Conservation (phyloP, 768 basidiomycete genomes). For the Termitomyces sp. region DNA sequence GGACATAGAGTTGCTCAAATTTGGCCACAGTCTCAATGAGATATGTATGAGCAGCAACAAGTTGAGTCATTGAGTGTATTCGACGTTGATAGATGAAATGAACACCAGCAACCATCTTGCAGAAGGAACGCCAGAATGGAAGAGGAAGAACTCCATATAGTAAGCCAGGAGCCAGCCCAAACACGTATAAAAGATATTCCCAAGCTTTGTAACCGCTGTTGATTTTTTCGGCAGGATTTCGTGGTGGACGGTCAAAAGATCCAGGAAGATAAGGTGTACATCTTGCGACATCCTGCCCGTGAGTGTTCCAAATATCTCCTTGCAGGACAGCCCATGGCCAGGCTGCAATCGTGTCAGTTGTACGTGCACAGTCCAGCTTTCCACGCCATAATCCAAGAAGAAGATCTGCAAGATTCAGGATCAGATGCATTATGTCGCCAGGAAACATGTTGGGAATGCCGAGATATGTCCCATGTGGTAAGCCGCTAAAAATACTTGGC, state of each 20-base stretch:
- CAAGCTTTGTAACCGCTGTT: conserved; percentile 30
- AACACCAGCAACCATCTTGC: background rate
- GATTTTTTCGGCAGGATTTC: conserved; percentile 41
- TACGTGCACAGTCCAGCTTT: conserved; percentile 18
- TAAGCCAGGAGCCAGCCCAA: background rate
- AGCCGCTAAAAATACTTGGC: no score
- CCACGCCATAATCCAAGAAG: conserved; percentile 34
- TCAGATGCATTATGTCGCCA: conserved; percentile 39
- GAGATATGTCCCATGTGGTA: no score
- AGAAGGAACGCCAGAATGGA: background rate
- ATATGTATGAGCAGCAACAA: background rate
- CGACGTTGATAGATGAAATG: background rate
- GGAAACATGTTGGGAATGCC: conserved; percentile 31
- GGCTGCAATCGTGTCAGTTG: conserved; percentile 8
- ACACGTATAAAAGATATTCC: background rate
- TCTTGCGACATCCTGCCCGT: conserved; percentile 32
- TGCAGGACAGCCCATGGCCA: conserved; percentile 34
- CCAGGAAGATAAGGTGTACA: conserved; percentile 33
- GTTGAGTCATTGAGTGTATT: background rate
- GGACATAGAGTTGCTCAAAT: background rate
- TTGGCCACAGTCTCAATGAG: background rate
- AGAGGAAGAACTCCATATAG: background rate
- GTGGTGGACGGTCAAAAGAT: conserved; percentile 40
- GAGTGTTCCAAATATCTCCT: conserved; percentile 29
- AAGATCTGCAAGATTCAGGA: conserved; percentile 39